phyloP scores from a whole-genome alignment of 2,329 filamentous ascomycete species.

The Nectriaceae sp. region DNA sequence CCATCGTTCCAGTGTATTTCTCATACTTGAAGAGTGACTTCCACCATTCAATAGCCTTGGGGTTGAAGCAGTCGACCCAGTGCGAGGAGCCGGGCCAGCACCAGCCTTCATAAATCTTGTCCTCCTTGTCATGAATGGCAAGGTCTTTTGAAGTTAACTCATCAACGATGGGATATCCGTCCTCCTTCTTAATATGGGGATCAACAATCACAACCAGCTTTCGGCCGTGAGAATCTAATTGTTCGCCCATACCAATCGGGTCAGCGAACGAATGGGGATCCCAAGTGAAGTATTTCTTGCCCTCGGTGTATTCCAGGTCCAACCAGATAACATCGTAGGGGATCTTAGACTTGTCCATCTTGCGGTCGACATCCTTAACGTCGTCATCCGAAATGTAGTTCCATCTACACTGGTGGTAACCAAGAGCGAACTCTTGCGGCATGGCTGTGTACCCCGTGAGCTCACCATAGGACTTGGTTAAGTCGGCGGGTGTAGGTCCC shows the following conservation, averaged over 20 bases:
- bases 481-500: conserved; percentile 79
- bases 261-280: conserved; percentile 86
- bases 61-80: conserved; percentile 96
- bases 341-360: conserved; percentile 93
- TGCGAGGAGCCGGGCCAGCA: conserved; percentile 98
- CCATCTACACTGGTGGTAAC: conserved; percentile 97
- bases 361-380: conserved; percentile 92
- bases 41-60: conserved; percentile 92
- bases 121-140: conserved; percentile 87
- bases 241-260: conserved; percentile 83
- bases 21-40: conserved; percentile 83
- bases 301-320: conserved; percentile 96
- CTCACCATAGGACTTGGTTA: conserved; percentile 81
- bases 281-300: conserved; percentile 98
- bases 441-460: conserved; percentile 90
- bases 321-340: conserved; percentile 99
- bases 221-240: conserved; percentile 80
- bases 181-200: conserved; percentile 94
- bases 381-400: conserved; percentile 98
- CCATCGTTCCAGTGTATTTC: conserved; percentile 79
- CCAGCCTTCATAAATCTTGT: conserved; percentile 90
- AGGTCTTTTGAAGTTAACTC: conserved; percentile 83
- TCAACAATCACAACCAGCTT: conserved; percentile 96
- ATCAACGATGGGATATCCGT: conserved; percentile 73
- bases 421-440: conserved; percentile 89